Base-by-base conservation (phyloP, 495 filamentous ascomycete species). In the Neurospora terricola region DNA sequence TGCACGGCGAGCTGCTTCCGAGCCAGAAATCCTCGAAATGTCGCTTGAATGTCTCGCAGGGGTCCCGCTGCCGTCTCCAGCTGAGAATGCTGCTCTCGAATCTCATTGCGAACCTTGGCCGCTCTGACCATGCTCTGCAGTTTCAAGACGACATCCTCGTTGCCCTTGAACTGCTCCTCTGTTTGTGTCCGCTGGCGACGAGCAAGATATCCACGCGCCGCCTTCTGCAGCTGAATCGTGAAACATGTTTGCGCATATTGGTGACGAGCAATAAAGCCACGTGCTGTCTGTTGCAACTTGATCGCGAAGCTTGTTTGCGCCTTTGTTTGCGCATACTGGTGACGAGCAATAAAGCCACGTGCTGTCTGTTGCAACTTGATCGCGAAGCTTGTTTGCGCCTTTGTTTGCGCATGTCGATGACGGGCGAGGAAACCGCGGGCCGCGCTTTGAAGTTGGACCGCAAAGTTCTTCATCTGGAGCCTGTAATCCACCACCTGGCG, bases 121-220 rank as follows among this genome's bases (percentile, higher is more conserved):
- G 90, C 96, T 77, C 96, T 87, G 72, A 94, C 88, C 38, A 96
- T 83, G 75, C 90, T 96, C 81, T 99, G 96, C n/a, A 99, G 81
- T 71, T 87, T 86, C 37, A 96, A 82, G 43, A 99, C 86, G 69
- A 94, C 88, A 16, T 81, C 78, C 77, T 95, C 91, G 69, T 90
- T 90, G 71, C 88, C 87, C 76, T 91, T 87, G 85, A 92, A 94
- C 82, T 86, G 87, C 42, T 87, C 81, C 79, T 91, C 88, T 75
- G 89, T 88, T 27, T 84, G 83, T 70, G 81, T 82, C 77, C 89
- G 87, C 45, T 86, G 87, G 40, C 86, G 87, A 71, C 96, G 90
- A 39, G 91, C 86, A 42, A 97, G 81, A 75, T 91, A 97, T 16
- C 94, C 96, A 70, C 95, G 88, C 2, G 89, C 90, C 8, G 89